phyloP scores from a whole-genome alignment of 2,329 filamentous ascomycete genomes.

The Penicillium palitans region DNA sequence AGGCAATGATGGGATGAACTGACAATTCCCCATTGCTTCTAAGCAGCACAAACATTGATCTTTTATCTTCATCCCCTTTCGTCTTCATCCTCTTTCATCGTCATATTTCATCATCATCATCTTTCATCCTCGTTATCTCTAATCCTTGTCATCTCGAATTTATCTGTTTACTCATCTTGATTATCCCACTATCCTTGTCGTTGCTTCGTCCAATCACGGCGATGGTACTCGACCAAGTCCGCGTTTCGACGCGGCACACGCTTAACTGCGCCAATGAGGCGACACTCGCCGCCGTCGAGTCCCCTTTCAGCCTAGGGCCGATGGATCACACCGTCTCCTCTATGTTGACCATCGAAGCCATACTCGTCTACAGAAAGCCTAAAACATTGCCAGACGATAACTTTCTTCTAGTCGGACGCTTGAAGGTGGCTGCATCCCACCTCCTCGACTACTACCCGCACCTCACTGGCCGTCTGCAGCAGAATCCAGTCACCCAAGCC shows the following conservation, averaged over 20 bases:
- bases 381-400: not conserved
- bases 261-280: conserved; percentile 6
- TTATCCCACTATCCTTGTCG: not conserved
- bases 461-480: conserved; percentile 7
- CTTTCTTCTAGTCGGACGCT: not conserved
- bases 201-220: not conserved
- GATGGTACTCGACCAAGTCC: conserved; percentile 2
- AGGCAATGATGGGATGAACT: not conserved
- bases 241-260: conserved; percentile 5
- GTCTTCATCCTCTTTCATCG: not conserved
- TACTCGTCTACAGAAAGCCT: conserved; percentile 1
- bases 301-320: not conserved
- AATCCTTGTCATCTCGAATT: not conserved
- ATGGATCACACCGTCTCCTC: not conserved
- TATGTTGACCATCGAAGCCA: not conserved
- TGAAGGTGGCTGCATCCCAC: not conserved
- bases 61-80: not conserved
- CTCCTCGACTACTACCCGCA: conserved; percentile 9
- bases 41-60: not conserved
- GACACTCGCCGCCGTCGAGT: not conserved
- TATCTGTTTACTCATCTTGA: not conserved
- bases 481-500: not conserved
- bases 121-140: not conserved
- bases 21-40: not conserved
- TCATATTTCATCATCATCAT: not conserved